Evolutionary conservation across 148 eudicot genomes (phyloP).

Genomic region (Rhododendron williamsianum): DNA sequence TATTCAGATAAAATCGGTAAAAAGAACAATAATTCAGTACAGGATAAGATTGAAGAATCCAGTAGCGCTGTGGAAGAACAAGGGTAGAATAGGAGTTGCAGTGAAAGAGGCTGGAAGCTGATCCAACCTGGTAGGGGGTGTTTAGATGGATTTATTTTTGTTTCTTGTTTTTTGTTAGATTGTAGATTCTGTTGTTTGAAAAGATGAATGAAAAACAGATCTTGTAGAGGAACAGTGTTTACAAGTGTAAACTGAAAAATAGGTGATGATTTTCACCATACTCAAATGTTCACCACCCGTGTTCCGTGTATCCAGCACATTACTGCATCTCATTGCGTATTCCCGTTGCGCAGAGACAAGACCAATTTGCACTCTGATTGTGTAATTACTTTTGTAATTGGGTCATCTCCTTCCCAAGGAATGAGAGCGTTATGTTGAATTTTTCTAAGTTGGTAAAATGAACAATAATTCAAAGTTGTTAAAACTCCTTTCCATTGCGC

Average conservation of each 20-base stretch:
- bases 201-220: not conserved
- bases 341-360: not conserved
- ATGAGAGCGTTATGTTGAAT: not conserved
- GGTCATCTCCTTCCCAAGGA: too few species aligned
- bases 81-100: not conserved
- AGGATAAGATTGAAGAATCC: conserved; percentile 26
- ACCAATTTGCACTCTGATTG: not conserved
- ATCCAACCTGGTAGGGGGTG: not conserved
- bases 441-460: too few species aligned
- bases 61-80: conserved; percentile 4
- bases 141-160: not conserved
- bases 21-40: conserved; percentile 23
- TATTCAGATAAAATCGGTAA: conserved; percentile 44
- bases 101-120: conserved; percentile 10
- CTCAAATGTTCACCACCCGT: not conserved
- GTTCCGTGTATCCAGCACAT: not conserved
- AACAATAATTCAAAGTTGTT: too few species aligned
- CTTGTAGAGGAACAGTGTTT: not conserved
- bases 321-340: not conserved
- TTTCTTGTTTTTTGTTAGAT: not conserved
- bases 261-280: not conserved
- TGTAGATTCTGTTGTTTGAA: not conserved
- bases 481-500: too few species aligned
- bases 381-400: not conserved
- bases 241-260: not conserved